Conservation (phyloP, 495 filamentous ascomycete genomes). For the Penicillium longicatenatum region DNA sequence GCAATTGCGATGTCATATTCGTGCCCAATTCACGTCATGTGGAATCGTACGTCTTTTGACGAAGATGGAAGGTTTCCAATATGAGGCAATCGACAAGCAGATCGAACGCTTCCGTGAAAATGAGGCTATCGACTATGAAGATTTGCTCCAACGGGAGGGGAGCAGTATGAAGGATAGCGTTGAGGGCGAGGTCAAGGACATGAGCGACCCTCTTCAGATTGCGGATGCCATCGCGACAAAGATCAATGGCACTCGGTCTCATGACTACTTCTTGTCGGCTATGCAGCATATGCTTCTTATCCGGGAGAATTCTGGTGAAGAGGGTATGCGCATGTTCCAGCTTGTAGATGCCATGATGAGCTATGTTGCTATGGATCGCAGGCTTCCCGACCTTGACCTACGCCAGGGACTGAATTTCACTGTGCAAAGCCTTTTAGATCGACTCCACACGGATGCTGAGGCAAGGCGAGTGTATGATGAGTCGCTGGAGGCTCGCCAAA, state of each 20-base stretch:
- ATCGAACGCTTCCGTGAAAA: slow-evolving; percentile 91
- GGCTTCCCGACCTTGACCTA: slow-evolving; percentile 93
- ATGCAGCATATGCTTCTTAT: slow-evolving; percentile 95
- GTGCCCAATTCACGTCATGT: slow-evolving; percentile 94
- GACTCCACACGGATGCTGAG: slow-evolving; percentile 93
- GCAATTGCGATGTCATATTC: slow-evolving; percentile 88
- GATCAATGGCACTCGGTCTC: slow-evolving; percentile 77
- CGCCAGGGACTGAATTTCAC: slow-evolving; percentile 97
- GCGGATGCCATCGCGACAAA: slow-evolving; percentile 91
- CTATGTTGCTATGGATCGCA: slow-evolving; percentile 97
- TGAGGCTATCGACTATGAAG: slow-evolving; percentile 97
- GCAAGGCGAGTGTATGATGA: slow-evolving; percentile 90
- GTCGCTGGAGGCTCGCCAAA: slow-evolving; percentile 81
- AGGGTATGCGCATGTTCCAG: slow-evolving; percentile 95
- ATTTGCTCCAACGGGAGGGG: slow-evolving; percentile 88
- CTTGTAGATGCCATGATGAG: slow-evolving; percentile 96
- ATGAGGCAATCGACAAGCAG: slow-evolving; percentile 98
- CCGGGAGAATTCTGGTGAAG: slow-evolving; percentile 89
- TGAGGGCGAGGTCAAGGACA: slow-evolving; percentile 89
- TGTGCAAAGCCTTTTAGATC: slow-evolving; percentile 91
- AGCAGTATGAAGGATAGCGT: slow-evolving; percentile 87
- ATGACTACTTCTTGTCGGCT: slow-evolving; percentile 95
- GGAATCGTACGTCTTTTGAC: slow-evolving; percentile 91
- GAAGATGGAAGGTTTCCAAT: slow-evolving; percentile 99
- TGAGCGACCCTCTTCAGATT: slow-evolving; percentile 91